Conservation (phyloP, 2,329 filamentous ascomycete genomes). For the Arthrobotrys sinensis region DNA sequence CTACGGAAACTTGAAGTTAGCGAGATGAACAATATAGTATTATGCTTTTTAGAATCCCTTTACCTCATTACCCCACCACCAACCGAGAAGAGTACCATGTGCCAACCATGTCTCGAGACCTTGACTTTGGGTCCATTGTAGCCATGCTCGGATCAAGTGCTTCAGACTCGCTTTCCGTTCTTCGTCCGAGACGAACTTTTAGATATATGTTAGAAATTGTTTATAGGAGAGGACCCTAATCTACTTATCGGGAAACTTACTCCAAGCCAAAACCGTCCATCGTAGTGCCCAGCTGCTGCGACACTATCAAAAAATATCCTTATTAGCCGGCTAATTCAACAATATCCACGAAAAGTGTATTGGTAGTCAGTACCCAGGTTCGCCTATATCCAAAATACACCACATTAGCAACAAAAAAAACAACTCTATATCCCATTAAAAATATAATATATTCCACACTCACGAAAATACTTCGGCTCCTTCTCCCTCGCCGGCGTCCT, state of each 20-base stretch:
- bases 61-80: slow-evolving; percentile 86
- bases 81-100: slow-evolving; percentile 85
- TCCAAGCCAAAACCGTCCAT: slow-evolving; percentile 35
- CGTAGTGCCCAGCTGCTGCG: slow-evolving; percentile 40
- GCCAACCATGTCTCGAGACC: slow-evolving; percentile 87
- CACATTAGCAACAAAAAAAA: neutral
- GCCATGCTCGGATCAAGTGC: slow-evolving; percentile 81
- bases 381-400: slow-evolving; percentile 10
- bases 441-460: neutral
- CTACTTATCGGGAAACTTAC: slow-evolving; percentile 5
- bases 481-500: neutral
- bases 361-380: slow-evolving; percentile 20
- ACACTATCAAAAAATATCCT: neutral
- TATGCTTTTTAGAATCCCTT: neutral
- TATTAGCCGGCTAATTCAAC: slow-evolving; percentile 1
- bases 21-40: neutral
- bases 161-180: slow-evolving; percentile 77
- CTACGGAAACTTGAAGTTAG: slow-evolving; percentile 35
- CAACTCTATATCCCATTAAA: neutral
- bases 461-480: slow-evolving; percentile 55
- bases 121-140: slow-evolving; percentile 76
- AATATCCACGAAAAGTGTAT: neutral
- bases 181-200: slow-evolving; percentile 75
- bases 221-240: neutral
- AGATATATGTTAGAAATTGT: slow-evolving; percentile 64